These are phyloP conservation scores for Ramichloridium luteum DNA, from an alignment of 2,329 filamentous ascomycete genomes.

Conservation along the genomic window DNA sequence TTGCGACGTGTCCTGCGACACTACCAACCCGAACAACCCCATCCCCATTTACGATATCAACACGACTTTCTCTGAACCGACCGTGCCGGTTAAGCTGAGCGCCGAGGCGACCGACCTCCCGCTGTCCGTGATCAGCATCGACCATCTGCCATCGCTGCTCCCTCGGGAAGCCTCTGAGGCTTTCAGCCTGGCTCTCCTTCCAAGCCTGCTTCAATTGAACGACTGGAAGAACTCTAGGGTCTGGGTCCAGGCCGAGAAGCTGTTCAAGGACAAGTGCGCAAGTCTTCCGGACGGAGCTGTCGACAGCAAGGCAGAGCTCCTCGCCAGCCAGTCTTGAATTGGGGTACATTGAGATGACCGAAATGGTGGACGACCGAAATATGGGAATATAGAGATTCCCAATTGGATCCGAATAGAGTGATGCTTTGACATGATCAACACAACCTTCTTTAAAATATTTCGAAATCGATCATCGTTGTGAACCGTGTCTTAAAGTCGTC, in stretches of 20 bases:
- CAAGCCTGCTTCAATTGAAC: slow-evolving; percentile 65
- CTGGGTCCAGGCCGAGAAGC: slow-evolving; percentile 74
- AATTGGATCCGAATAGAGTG: no score
- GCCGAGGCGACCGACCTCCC: slow-evolving; percentile 38
- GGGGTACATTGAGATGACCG: no score
- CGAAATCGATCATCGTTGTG: no score
- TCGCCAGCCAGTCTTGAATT: no score
- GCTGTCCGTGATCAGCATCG: slow-evolving; percentile 74
- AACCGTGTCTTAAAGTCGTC: no score
- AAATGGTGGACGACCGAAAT: no score
- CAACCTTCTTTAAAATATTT: no score
- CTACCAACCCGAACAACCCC: slow-evolving; percentile 58
- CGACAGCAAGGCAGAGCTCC: no score
- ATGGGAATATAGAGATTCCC: no score
- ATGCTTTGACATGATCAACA: no score
- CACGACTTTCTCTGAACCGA: slow-evolving; percentile 82
- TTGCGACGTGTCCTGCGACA: slow-evolving; percentile 67
- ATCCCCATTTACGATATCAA: slow-evolving; percentile 74
- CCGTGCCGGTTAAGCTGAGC: slow-evolving; percentile 57
- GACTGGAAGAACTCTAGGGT: slow-evolving; percentile 60
- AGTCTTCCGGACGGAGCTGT: slow-evolving; percentile 45
- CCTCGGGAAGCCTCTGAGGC: slow-evolving; percentile 78
- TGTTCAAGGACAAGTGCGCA: slow-evolving; percentile 72
- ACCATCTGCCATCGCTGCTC: slow-evolving; percentile 72
- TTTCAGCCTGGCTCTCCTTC: slow-evolving; percentile 67